Base-by-base conservation (phyloP, 768 basidiomycete genomes). In the Mycena sanguinolenta region DNA sequence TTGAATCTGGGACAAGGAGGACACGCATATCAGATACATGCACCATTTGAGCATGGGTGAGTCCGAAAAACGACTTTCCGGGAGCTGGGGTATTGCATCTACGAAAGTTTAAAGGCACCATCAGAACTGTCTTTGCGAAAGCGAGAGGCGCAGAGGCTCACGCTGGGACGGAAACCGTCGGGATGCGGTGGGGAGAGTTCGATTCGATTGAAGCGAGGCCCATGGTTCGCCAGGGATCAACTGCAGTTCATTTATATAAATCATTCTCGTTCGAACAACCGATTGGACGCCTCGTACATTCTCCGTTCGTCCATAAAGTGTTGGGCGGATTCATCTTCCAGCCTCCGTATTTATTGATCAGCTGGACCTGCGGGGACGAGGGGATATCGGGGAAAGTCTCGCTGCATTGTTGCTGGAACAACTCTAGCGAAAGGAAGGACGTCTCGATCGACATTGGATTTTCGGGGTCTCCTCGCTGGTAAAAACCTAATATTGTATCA, bases 211-310 rank as follows among this genome's bases (percentile, higher is more conserved):
- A 87, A 5, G 84, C 85, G 3, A 87, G 77, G 1, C 86, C 84
- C 85, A 87, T 83, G 7, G 86, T 87, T 34, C 86, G 76, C 86
- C 86, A 87, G 5, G 86, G 86, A 69, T 87, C 86, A 65, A 86
- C 86, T 87, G 50, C 19, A 7, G 12, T n/a, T n/a, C n/a, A n/a
- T n/a, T n/a, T n/a, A n/a, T n/a, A 7, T 50, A 23, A 7, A 49
- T 53, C 42, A 63, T 12, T 19, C 16, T 39, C 10, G 16, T 3
- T 39, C 16, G 21, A 55, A 28, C 30, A 65, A 2, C 7, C 13
- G 14, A 70, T 32, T 7, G 21, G 42, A 34, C 16, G 21, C 77
- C 84, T 32, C 53, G 83, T 85, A 86, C 86, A 87, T 82, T 87
- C 85, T 23, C 86, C 86, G 67, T 86, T 87, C 3, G 84, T 81